Percentiles rank a stretch among this genome's conserved stretches.
Evolutionary conservation across 1,284 basidiomycete genomes (phyloP).

Genomic region (Inonotus obliquus): DNA sequence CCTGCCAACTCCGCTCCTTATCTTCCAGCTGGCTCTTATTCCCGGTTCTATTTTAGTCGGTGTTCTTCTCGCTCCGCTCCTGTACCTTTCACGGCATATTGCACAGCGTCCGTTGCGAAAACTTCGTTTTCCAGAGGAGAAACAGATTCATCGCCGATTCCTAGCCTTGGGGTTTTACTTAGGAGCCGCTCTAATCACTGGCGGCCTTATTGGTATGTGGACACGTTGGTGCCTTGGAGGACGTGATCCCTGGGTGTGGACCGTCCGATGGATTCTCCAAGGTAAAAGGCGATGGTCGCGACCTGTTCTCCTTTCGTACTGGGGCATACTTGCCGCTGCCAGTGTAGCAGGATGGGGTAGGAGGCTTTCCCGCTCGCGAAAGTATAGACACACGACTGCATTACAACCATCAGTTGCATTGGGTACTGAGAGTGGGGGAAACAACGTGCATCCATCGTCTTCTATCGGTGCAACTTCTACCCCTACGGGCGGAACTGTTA

Average conservation of each 20-base stretch:
- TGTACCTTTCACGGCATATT: slow-evolving; percentile 89
- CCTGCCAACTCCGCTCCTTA: slow-evolving; percentile 86
- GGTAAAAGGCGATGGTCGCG: slow-evolving; percentile 83
- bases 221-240: slow-evolving; percentile 83
- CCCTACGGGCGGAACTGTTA: neutral
- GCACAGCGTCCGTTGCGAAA: slow-evolving; percentile 90
- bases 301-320: slow-evolving; percentile 77
- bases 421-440: neutral
- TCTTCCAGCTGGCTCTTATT: slow-evolving; percentile 91
- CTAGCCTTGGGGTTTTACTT: slow-evolving; percentile 86
- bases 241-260: slow-evolving; percentile 90
- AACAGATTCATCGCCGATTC: slow-evolving; percentile 76
- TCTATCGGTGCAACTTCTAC: neutral
- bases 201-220: slow-evolving; percentile 90
- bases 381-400: slow-evolving; percentile 39
- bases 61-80: slow-evolving; percentile 90
- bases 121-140: slow-evolving; percentile 85
- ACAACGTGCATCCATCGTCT: neutral
- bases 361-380: slow-evolving; percentile 72
- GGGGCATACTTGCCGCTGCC: slow-evolving; percentile 74
- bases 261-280: slow-evolving; percentile 67
- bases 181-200: slow-evolving; percentile 74
- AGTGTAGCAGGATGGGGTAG: slow-evolving; percentile 93
- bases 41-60: slow-evolving; percentile 90
- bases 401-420: neutral